Evolutionary conservation across 2,329 filamentous ascomycete species (phyloP), one percentile per base, ranked within the genome.

Genomic region (Penicillium occitanis): DNA sequence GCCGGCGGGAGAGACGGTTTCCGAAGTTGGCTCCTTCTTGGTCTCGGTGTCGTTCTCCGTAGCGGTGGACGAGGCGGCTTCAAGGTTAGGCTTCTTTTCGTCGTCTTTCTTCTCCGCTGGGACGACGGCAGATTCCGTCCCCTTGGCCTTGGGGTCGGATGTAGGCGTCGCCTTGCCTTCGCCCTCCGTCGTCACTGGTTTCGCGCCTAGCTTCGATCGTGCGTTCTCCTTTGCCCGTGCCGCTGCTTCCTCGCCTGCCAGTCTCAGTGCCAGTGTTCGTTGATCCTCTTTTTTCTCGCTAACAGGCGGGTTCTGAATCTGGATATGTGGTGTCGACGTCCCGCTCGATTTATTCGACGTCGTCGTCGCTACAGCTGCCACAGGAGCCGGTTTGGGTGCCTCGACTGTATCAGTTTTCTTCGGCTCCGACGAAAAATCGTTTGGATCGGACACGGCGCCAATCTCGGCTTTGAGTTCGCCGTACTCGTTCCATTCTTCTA

Each of bases 401-500:
- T 65, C 61, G 11, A 66, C 42, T 30, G 72, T 65, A 25, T 74
- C 69, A 4, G 70, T 66, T 19, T 72, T 65, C n/a, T 33, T 46
- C 46, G 69, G 66, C 46, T 73, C 58, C 11, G 72, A 68, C 1
- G 73, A 71, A 64, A 77, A 72, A 37, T 72, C 71, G 58, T 75
- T 72, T 33, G 78, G 68, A 63, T 78, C 76, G 73, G 73, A 67
- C 57, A 77, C 73, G 64, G 73, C 79, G 51, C 83, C 84, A 72
- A 98, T 88, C 73, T 94, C 90, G 79, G 94, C 88, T 78, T 93
- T 92, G 68, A 99, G 86, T 80, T 98, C 94, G 79, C 93, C 93
- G 79, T 96, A 97, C 78, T 99, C 95, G 82, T 99, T 99, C 95
- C 94, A 98, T 77, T 99, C 95, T 80, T 99, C 95, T 69, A 98